Evolutionary conservation across 1,139 yeast genomes (phyloP).

Genomic region (Debaryomycetaceae sp.): DNA sequence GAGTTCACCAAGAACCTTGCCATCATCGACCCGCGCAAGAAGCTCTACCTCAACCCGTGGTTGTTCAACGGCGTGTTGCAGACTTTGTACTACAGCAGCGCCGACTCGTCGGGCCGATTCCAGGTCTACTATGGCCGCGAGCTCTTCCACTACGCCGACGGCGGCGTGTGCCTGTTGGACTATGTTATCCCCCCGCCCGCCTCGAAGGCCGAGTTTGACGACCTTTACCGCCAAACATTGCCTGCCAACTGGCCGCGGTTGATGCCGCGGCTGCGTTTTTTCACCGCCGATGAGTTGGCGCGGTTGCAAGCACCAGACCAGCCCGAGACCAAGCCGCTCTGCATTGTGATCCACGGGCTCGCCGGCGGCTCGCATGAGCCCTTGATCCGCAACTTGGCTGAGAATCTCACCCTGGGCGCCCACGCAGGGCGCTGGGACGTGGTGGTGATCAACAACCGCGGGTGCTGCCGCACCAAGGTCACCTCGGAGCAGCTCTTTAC

Average conservation of each 20-base stretch:
- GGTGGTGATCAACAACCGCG: slow-evolving; percentile 76
- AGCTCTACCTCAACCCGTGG: slow-evolving; percentile 57
- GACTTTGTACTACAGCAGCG: slow-evolving; percentile 60
- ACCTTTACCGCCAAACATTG: slow-evolving; percentile 48
- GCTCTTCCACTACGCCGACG: slow-evolving; percentile 52
- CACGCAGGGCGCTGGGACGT: slow-evolving; percentile 42
- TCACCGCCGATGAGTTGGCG: slow-evolving; percentile 39
- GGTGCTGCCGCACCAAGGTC: slow-evolving; percentile 80
- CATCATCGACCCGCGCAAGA: slow-evolving; percentile 24
- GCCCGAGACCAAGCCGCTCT: slow-evolving; percentile 51
- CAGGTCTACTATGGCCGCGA: slow-evolving; percentile 76
- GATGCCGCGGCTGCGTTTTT: slow-evolving; percentile 75
- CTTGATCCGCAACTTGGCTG: slow-evolving; percentile 64
- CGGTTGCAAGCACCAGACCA: slow-evolving; percentile 22
- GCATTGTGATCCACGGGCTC: slow-evolving; percentile 75
- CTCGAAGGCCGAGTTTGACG: slow-evolving; percentile 43
- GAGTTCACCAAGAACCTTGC: slow-evolving; percentile 22
- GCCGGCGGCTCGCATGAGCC: slow-evolving; percentile 94
- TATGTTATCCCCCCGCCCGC: slow-evolving; percentile 58
- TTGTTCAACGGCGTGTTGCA: slow-evolving; percentile 74
- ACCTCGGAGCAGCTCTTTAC: slow-evolving; percentile 73
- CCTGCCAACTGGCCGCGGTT: slow-evolving; percentile 69
- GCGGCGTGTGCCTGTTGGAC: slow-evolving; percentile 73
- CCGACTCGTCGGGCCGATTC: slow-evolving; percentile 49
- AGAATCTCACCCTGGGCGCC: slow-evolving; percentile 24